A percentile compares a stretch with the other conserved stretches of the same genome.
Evolutionary conservation across 2,329 filamentous ascomycete species (phyloP).

Genomic region (Talaromyces sp.): DNA sequence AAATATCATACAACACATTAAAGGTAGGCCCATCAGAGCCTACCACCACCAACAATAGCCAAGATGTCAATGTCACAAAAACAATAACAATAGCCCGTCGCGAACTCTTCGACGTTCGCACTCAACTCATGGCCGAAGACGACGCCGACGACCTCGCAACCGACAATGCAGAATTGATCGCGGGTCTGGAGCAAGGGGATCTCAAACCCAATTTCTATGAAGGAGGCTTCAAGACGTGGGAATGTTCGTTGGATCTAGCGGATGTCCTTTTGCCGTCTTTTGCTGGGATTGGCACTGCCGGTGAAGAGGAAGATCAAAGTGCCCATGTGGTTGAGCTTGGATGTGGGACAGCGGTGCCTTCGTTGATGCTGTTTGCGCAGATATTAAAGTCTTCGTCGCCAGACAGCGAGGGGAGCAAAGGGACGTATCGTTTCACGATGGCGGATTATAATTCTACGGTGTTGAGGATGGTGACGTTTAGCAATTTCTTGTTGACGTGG

Average conservation of each 20-base stretch:
- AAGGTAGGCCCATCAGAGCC: conserved; percentile 13
- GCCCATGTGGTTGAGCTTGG: conserved; percentile 53
- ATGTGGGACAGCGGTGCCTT: conserved; percentile 62
- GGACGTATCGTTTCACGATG: conserved; percentile 51
- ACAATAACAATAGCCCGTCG: conserved; percentile 49
- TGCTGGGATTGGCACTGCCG: conserved; percentile 18
- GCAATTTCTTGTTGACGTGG: conserved; percentile 60
- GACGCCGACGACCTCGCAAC: conserved; percentile 30
- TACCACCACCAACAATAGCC: too few relatives aligned
- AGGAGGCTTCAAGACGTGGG: conserved; percentile 68
- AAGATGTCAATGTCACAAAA: not conserved
- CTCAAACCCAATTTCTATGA: conserved; percentile 62
- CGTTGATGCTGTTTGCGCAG: conserved; percentile 53
- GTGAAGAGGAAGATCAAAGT: conserved; percentile 27
- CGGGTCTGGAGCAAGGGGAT: conserved; percentile 54
- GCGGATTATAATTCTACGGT: conserved; percentile 62
- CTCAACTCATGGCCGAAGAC: conserved; percentile 62
- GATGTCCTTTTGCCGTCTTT: conserved; percentile 27
- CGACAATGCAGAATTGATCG: conserved; percentile 35
- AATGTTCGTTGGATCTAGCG: conserved; percentile 61
- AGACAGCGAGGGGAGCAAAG: conserved; percentile 13
- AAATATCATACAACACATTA: conserved; percentile 57
- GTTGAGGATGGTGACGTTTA: conserved; percentile 58
- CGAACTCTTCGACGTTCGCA: conserved; percentile 61
- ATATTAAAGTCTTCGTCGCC: conserved; percentile 35